Conservation (phyloP, 805 yeast genomes). For the Yarrowia osloensis region DNA sequence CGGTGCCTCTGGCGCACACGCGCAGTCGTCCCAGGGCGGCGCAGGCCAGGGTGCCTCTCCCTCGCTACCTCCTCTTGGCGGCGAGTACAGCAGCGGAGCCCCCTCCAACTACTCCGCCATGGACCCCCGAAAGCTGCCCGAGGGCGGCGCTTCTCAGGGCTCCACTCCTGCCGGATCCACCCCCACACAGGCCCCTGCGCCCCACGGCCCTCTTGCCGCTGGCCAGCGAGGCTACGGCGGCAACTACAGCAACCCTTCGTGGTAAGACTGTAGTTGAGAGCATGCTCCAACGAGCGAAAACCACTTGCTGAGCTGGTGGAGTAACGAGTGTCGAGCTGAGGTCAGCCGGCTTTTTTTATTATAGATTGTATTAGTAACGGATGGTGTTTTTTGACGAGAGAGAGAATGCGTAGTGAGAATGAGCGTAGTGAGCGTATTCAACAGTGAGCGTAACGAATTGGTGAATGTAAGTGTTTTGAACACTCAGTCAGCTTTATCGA, state of each 20-base stretch:
- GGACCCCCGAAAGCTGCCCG: constrained; percentile 31
- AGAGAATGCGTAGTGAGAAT: background rate
- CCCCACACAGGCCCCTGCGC: constrained; percentile 23
- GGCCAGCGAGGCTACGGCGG: constrained; percentile 4
- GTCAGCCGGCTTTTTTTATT: constrained; percentile 11
- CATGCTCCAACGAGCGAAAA: background rate
- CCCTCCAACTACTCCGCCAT: constrained; percentile 29
- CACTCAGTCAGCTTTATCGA: no score
- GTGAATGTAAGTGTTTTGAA: no score
- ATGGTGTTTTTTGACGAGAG: background rate
- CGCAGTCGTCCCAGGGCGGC: constrained; percentile 18
- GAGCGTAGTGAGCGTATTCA: background rate
- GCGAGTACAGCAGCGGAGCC: constrained; percentile 11
- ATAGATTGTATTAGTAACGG: constrained; percentile 29
- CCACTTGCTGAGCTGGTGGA: background rate
- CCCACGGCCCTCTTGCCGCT: constrained; percentile 22
- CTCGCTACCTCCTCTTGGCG: constrained; percentile 29
- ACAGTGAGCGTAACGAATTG: background rate
- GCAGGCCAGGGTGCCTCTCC: constrained; percentile 14
- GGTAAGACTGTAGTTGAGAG: no score
- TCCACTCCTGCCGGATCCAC: constrained; percentile 16
- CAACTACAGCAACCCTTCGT: constrained; percentile 21
- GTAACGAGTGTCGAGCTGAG: background rate
- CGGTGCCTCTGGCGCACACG: constrained; percentile 19
- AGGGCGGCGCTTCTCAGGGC: constrained; percentile 1